A percentile compares a stretch with the other conserved stretches of the same genome.
Conservation (phyloP, 805 yeast species). For the Saturnispora zaruensis region DNA sequence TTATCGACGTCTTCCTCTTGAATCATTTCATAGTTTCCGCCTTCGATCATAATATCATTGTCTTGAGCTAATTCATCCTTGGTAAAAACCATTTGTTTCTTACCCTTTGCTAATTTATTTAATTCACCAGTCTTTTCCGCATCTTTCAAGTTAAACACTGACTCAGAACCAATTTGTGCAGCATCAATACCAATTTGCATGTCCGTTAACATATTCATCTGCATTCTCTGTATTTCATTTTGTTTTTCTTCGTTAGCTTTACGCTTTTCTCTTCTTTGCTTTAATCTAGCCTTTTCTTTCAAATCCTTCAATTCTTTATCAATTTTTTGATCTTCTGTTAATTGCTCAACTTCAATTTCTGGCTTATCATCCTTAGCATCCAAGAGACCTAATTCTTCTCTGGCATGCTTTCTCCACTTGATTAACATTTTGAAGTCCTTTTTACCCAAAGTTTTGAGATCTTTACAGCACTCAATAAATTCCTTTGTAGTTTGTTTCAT, state of each 20-base stretch:
- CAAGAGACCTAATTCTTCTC: slow-evolving; percentile 65
- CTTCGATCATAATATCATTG: slow-evolving; percentile 36
- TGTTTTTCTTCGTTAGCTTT: slow-evolving; percentile 74
- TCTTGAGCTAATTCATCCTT: slow-evolving; percentile 37
- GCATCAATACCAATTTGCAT: slow-evolving; percentile 92
- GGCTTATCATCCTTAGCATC: slow-evolving; percentile 42
- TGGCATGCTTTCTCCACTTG: slow-evolving; percentile 82
- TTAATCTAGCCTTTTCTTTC: slow-evolving; percentile 59
- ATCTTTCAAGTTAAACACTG: slow-evolving; percentile 71
- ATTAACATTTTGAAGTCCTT: slow-evolving; percentile 82
- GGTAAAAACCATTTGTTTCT: slow-evolving; percentile 52
- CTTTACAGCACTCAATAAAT: slow-evolving; percentile 75
- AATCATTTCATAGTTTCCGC: slow-evolving; percentile 10
- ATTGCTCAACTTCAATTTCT: slow-evolving; percentile 57
- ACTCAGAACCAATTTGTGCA: slow-evolving; percentile 66
- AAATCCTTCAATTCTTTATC: slow-evolving; percentile 76
- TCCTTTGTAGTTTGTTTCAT: slow-evolving; percentile 74
- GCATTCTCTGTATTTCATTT: slow-evolving; percentile 83
- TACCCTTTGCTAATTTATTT: slow-evolving; percentile 67
- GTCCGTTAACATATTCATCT: slow-evolving; percentile 93
- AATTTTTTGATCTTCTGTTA: slow-evolving; percentile 83
- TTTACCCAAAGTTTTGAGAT: slow-evolving; percentile 87
- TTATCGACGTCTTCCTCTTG: slow-evolving; percentile 51
- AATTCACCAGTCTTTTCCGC: slow-evolving; percentile 85
- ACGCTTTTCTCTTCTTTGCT: slow-evolving; percentile 73